These are phyloP conservation scores for Globisporangium iwayamae DNA, from an alignment of 352 stramenopile species.

Conservation along the genomic window DNA sequence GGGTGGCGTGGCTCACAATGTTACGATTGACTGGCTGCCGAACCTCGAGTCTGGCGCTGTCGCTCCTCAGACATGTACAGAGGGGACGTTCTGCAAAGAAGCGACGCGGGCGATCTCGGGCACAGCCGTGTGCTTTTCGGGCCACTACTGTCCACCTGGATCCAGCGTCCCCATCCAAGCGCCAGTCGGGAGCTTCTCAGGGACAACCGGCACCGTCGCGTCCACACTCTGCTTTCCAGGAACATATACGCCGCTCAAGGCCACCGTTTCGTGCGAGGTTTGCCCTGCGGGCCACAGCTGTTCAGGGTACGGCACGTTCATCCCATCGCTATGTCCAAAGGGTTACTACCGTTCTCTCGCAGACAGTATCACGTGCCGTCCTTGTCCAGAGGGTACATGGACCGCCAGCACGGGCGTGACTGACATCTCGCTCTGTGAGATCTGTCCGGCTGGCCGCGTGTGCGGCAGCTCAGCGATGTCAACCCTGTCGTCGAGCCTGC, in stretches of 20 bases:
- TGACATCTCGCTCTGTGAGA: conserved; percentile 95
- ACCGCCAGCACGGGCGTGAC: conserved; percentile 88
- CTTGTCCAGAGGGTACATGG: conserved; percentile 95
- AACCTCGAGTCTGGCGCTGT: conserved; percentile 71
- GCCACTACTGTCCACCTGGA: conserved; percentile 95
- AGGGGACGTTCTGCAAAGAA: conserved; percentile 93
- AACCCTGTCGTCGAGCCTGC: conserved; percentile 73
- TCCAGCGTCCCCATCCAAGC: conserved; percentile 85
- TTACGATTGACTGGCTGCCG: conserved; percentile 91
- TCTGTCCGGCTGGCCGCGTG: conserved; percentile 92
- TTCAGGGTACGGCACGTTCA: conserved; percentile 94
- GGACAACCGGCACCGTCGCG: conserved; percentile 84
- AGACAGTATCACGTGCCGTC: conserved; percentile 93
- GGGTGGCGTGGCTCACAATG: conserved; percentile 90
- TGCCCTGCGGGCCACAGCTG: conserved; percentile 95
- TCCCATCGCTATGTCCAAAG: conserved; percentile 91
- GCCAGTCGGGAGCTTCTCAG: conserved; percentile 91
- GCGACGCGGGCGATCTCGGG: conserved; percentile 78
- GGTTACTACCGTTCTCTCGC: conserved; percentile 94
- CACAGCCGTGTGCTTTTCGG: conserved; percentile 87
- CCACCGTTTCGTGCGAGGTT: conserved; percentile 82
- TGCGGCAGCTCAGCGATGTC: conserved; percentile 90
- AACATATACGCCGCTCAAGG: conserved; percentile 93
- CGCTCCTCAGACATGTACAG: conserved; percentile 91
- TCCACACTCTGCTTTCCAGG: conserved; percentile 95